Evolutionary conservation across 164 flowering plant species (phyloP).

Genomic region (Sextonia rubra): DNA sequence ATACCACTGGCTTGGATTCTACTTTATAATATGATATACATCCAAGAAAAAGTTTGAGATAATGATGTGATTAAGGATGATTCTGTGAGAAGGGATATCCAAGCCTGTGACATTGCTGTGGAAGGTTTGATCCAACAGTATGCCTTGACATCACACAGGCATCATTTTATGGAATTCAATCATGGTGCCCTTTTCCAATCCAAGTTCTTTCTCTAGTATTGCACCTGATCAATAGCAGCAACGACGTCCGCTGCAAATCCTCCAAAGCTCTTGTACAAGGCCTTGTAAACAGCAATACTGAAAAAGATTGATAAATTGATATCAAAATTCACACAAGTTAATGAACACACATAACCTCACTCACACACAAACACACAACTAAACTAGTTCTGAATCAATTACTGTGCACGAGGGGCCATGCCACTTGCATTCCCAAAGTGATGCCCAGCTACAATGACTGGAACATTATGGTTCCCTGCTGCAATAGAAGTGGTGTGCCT

Average conservation of each 20-base stretch:
- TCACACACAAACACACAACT: neutral
- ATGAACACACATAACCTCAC: neutral
- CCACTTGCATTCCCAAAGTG: slow-evolving; percentile 95
- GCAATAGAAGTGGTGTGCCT: slow-evolving; percentile 96
- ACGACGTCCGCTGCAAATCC: slow-evolving; percentile 99
- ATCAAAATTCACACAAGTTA: neutral
- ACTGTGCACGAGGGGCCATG: slow-evolving; percentile 99
- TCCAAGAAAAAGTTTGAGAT: too few species aligned
- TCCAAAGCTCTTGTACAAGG: slow-evolving; percentile 93
- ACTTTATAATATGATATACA: too few species aligned
- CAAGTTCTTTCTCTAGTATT: neutral
- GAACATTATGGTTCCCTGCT: slow-evolving; percentile 91
- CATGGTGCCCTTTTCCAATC: too few species aligned
- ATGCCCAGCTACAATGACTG: slow-evolving; percentile 84
- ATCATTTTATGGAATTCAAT: too few species aligned
- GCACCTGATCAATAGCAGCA: slow-evolving; percentile 98
- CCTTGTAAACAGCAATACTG: slow-evolving; percentile 93
- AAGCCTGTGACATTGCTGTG: too few species aligned
- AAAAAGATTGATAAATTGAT: slow-evolving; percentile 11
- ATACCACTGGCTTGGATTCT: too few species aligned
- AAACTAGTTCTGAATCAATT: slow-evolving; percentile 20
- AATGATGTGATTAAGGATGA: too few species aligned
- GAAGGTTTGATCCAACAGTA: too few species aligned
- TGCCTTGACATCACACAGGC: too few species aligned
- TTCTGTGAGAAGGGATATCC: too few species aligned